Base-by-base conservation (phyloP, 163 green algal species). In the Coccomyxa subellipsoidea region DNA sequence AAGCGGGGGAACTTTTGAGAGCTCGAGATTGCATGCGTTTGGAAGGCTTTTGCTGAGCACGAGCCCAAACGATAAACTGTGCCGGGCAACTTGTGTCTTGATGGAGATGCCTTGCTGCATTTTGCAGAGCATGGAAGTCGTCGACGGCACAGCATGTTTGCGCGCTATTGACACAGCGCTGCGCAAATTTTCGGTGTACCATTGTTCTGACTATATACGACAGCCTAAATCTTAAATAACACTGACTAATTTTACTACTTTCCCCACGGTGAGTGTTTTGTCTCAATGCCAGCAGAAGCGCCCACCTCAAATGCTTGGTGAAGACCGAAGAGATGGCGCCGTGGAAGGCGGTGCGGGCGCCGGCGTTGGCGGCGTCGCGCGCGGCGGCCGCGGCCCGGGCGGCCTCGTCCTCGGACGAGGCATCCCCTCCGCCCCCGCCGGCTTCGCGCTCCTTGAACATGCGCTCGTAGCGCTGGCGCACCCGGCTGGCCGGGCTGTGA, bases 271-370 rank as follows among this genome's bases (percentile, higher is more conserved):
- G n/a, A n/a, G n/a, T n/a, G n/a, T n/a, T n/a, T n/a, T n/a, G 4
- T 59, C 5, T 27, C 47, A 27, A 18, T 59, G 47, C 47, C 3
- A 59, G 1, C 47, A 59, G 5, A 59, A n/a, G n/a, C n/a, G n/a
- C 66, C 27, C 73, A 86, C 84, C 69, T 72, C 71, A 95, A 78
- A 83, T 94, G 86, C 40, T 84, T 84, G 82, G 91, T 90, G 82
- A 97, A 97, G 32, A 90, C 91, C 15, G 83, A 86, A 38, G 93
- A 96, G 77, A 99, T 98, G 81, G 83, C 80, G 29, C 96, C 95
- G 54, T 92, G 90, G 88, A 98, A 98, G n/a, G 82, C 83, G 32
- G 88, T 87, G 37, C 78, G 84, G 7, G 90, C 87, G 37, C 88
- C 84, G 10, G 84, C 83, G 8, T 84, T 82, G 31, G 88, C 91